A percentile compares a stretch with the other conserved stretches of the same genome.
phyloP scores from a whole-genome alignment of 495 filamentous ascomycete genomes.

The Trypethelium eluteriae region DNA sequence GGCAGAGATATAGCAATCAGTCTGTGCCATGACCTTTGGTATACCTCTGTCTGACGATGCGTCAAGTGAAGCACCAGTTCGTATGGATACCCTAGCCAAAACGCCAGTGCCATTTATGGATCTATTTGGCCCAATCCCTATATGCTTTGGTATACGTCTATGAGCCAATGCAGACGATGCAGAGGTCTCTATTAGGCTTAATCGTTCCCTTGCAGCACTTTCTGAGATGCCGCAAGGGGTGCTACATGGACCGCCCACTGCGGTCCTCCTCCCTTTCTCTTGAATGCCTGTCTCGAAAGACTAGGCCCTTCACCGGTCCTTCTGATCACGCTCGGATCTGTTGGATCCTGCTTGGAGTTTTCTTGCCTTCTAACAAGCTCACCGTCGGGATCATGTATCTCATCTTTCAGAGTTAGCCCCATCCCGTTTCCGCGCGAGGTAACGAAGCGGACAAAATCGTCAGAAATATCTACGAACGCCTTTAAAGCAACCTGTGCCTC shows the following conservation, averaged over 20 bases:
- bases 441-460: slow-evolving; percentile 23
- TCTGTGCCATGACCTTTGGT: background rate
- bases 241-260: slow-evolving; percentile 1
- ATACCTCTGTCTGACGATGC: no score
- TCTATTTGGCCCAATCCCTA: no score
- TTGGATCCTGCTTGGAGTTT: background rate
- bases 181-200: background rate
- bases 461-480: slow-evolving; percentile 23
- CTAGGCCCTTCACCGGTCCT: no score
- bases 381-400: background rate
- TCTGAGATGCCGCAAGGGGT: background rate
- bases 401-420: background rate
- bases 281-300: no score
- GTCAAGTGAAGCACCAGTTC: no score
- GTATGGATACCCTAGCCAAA: no score
- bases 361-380: background rate
- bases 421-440: background rate
- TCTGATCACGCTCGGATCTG: background rate
- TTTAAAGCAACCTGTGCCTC: slow-evolving; percentile 21
- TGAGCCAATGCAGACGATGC: background rate
- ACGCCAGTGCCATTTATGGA: no score
- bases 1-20: background rate
- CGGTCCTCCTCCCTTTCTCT: background rate
- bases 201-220: background rate
- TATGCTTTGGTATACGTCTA: no score